These are phyloP conservation scores for Ochetophila trinervis DNA, from an alignment of 306 rosid species.

Conservation along the genomic window DNA sequence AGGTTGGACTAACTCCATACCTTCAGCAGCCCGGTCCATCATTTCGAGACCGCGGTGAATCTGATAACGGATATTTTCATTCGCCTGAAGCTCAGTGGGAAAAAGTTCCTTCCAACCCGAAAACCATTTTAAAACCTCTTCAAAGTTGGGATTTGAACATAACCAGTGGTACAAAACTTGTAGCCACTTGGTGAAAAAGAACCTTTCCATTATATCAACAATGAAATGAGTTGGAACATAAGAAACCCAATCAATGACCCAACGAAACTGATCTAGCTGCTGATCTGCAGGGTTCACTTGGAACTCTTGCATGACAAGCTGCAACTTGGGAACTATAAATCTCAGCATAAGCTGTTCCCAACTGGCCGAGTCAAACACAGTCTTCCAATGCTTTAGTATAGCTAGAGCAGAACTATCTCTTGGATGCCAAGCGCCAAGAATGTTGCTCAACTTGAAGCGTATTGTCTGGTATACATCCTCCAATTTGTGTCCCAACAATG, in stretches of 20 bases:
- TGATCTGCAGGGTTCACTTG: conserved; percentile 83
- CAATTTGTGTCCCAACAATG: conserved; percentile 69
- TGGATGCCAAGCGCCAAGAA: conserved; percentile 96
- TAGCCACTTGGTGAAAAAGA: conserved; percentile 84
- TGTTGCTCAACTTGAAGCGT: conserved; percentile 72
- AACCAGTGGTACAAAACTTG: conserved; percentile 85
- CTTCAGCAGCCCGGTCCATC: conserved; percentile 87
- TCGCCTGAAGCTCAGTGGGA: conserved; percentile 78
- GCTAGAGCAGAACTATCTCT: conserved; percentile 81
- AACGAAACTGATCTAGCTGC: conserved; percentile 75
- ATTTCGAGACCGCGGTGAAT: conserved; percentile 80
- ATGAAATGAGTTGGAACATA: conserved; percentile 74
- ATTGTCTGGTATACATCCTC: conserved; percentile 72
- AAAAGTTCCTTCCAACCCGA: conserved; percentile 86
- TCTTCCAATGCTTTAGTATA: conserved; percentile 84
- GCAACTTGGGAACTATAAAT: conserved; percentile 86
- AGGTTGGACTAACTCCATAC: conserved; percentile 87
- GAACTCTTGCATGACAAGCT: conserved; percentile 81
- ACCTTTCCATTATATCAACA: conserved; percentile 82
- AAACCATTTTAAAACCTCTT: conserved; percentile 85
- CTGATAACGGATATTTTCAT: conserved; percentile 65
- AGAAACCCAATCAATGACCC: conserved; percentile 91
- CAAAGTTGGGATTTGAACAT: conserved; percentile 72
- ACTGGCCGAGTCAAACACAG: conserved; percentile 73
- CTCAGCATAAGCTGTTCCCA: conserved; percentile 92